Evolutionary conservation across 192 early-diverging fungal species (phyloP).

Genomic region (Gigaspora rosea): DNA sequence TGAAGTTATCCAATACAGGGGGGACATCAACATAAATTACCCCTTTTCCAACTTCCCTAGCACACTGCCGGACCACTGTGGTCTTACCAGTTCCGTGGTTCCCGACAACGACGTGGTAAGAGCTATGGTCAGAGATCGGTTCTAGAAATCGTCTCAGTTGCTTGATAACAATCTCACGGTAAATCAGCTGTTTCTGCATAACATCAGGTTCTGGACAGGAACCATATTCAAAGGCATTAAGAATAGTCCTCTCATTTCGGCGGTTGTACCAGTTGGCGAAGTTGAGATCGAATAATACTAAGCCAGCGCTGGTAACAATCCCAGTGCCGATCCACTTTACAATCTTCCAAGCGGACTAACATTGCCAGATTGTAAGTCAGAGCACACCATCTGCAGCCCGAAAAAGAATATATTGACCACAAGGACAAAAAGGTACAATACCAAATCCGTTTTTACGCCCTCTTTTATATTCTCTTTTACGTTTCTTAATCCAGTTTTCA

Average conservation of each 20-base stretch:
- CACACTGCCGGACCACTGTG: slow-evolving; percentile 7
- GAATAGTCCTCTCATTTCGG: background rate
- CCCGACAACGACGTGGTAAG: slow-evolving; percentile 23
- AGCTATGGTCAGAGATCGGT: background rate
- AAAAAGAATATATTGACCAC: slow-evolving; percentile 6
- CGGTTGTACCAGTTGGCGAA: background rate
- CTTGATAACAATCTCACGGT: slow-evolving; percentile 18
- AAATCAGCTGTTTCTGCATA: background rate
- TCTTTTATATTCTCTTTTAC: slow-evolving; percentile 24
- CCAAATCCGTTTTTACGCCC: slow-evolving; percentile 5
- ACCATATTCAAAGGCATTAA: slow-evolving; percentile 20
- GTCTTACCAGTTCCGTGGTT: slow-evolving; percentile 29
- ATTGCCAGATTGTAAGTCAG: slow-evolving; percentile 16
- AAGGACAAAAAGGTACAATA: slow-evolving; percentile 16
- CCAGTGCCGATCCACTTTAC: slow-evolving; percentile 13
- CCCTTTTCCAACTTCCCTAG: slow-evolving; percentile 26
- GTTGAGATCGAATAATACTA: background rate
- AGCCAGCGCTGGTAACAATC: background rate
- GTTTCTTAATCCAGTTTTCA: slow-evolving; percentile 11
- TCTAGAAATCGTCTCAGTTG: slow-evolving; percentile 17
- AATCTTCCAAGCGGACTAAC: background rate
- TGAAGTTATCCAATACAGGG: slow-evolving; percentile 21
- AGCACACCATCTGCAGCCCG: background rate
- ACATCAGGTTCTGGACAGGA: slow-evolving; percentile 21
- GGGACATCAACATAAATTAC: slow-evolving; percentile 32